phyloP scores from a whole-genome alignment of 345 rosid genomes.

The Trapa bicornis region DNA sequence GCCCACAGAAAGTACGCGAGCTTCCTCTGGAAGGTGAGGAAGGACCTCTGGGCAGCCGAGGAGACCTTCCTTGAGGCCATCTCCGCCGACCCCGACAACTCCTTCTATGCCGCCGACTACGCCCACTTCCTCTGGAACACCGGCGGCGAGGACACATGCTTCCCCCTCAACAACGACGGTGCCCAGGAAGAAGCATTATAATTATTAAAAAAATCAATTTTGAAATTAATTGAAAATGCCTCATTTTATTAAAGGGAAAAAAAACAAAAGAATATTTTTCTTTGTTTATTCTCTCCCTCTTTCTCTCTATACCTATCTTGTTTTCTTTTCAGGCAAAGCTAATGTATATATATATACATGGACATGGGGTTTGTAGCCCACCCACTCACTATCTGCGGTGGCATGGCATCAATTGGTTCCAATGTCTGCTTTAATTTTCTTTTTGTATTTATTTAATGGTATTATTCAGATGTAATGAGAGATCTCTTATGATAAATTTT shows the following conservation, averaged over 20 bases:
- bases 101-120: slow-evolving; percentile 58
- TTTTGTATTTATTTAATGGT: too few species aligned
- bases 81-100: slow-evolving; percentile 58
- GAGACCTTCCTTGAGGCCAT: slow-evolving; percentile 84
- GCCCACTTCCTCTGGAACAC: slow-evolving; percentile 95
- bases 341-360: too few species aligned
- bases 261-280: background rate
- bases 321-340: too few species aligned
- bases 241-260: background rate
- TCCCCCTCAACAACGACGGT: slow-evolving; percentile 30
- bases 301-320: background rate
- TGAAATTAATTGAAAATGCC: background rate
- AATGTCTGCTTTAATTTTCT: too few species aligned
- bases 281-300: background rate
- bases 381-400: too few species aligned
- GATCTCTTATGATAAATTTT: too few species aligned
- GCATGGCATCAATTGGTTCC: too few species aligned
- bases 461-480: too few species aligned
- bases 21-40: slow-evolving; percentile 68
- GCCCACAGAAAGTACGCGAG: slow-evolving; percentile 66
- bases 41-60: slow-evolving; percentile 91
- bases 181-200: background rate
- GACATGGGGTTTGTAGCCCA: too few species aligned
- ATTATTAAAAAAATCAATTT: background rate
- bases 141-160: slow-evolving; percentile 90